These are phyloP conservation scores for Whalleya microplaca DNA, from an alignment of 2,329 filamentous ascomycete genomes.

Conservation along the genomic window DNA sequence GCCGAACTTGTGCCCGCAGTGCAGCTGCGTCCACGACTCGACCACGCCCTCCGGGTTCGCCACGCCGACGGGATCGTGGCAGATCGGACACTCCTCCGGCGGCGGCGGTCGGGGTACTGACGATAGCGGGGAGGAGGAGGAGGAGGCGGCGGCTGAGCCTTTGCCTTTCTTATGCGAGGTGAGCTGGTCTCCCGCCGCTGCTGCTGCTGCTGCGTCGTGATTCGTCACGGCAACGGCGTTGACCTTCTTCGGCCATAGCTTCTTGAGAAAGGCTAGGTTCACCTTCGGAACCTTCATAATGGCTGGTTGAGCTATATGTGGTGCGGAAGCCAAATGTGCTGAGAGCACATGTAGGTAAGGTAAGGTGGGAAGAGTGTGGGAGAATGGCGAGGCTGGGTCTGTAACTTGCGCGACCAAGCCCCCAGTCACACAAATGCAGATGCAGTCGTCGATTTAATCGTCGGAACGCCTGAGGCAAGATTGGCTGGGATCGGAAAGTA, in stretches of 20 bases:
- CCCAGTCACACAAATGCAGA: background rate
- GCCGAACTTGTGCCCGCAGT: constrained; percentile 50
- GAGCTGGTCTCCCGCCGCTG: constrained; percentile 2
- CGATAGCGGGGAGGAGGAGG: constrained; percentile 14
- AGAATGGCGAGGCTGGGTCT: background rate
- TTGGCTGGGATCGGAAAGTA: background rate
- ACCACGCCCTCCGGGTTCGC: constrained; percentile 41
- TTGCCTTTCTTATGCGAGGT: constrained; percentile 20
- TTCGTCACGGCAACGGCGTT: background rate
- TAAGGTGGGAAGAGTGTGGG: background rate
- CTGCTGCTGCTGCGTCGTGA: background rate
- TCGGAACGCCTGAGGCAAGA: constrained; percentile 3
- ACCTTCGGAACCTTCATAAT: constrained; percentile 25
- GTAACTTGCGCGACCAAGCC: background rate
- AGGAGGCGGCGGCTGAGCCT: no score
- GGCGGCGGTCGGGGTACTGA: no score
- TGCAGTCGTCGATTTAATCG: no score
- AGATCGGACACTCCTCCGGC: constrained; percentile 46
- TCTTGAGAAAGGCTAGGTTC: constrained; percentile 33
- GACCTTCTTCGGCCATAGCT: constrained; percentile 23
- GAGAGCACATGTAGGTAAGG: background rate
- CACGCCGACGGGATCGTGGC: constrained; percentile 45
- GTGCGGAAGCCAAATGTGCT: background rate
- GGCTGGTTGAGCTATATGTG: constrained; percentile 6
- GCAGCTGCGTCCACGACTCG: constrained; percentile 46